These are phyloP conservation scores for Candida endomychidarum DNA, from an alignment of 805 yeast species.

Conservation along the genomic window DNA sequence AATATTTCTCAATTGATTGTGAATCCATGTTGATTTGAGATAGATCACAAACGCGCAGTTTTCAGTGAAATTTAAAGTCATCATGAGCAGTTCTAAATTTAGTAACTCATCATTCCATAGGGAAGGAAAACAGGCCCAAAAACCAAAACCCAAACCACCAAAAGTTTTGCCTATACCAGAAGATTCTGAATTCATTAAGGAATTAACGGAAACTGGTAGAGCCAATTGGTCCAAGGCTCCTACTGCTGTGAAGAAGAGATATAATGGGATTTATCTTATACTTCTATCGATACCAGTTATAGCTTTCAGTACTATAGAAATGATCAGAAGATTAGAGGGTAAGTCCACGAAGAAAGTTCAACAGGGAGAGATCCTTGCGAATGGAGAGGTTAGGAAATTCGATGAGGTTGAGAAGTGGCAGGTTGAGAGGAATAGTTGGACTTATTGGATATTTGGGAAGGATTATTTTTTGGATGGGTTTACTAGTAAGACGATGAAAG, in stretches of 20 bases:
- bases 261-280: constrained; percentile 38
- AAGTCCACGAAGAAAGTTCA: constrained; percentile 40
- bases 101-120: constrained; percentile 31
- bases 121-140: constrained; percentile 20
- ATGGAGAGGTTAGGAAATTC: constrained; percentile 31
- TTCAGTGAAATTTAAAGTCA: not conserved
- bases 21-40: not conserved
- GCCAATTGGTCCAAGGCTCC: constrained; percentile 48
- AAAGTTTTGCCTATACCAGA: not conserved
- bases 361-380: constrained; percentile 39
- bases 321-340: constrained; percentile 39
- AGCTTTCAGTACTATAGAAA: constrained; percentile 32
- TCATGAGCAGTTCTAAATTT: constrained; percentile 21
- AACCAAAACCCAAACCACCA: constrained; percentile 4
- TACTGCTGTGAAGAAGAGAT: constrained; percentile 32
- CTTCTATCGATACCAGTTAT: constrained; percentile 40
- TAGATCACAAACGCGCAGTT: not conserved
- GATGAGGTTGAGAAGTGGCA: constrained; percentile 42
- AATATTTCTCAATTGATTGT: not conserved
- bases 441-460: constrained; percentile 40
- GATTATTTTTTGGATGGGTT: constrained; percentile 46
- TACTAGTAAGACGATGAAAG: constrained; percentile 40
- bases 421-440: constrained; percentile 34
- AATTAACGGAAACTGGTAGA: constrained; percentile 38
- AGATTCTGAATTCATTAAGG: constrained; percentile 32